Evolutionary conservation across 2,329 filamentous ascomycete genomes (phyloP).

Genomic region (Penicillium digitatum): DNA sequence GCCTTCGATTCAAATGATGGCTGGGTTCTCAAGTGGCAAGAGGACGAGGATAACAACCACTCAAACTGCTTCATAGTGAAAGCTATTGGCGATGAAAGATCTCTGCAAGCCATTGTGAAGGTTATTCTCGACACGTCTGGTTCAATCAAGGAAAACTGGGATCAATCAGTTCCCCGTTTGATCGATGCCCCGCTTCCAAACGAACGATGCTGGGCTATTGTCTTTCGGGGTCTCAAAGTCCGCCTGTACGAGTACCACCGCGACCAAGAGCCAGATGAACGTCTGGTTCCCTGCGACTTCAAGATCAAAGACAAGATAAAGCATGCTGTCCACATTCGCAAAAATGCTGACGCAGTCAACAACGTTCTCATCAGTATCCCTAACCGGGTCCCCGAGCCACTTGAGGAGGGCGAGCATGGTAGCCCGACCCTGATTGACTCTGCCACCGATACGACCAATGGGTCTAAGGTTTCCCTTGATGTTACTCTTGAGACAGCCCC

Average conservation of each 20-base stretch:
- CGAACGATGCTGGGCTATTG: slow-evolving; percentile 2
- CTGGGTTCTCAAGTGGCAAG: neutral
- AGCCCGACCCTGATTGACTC: neutral
- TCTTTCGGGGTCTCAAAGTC: slow-evolving; percentile 2
- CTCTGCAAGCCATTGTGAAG: slow-evolving; percentile 2
- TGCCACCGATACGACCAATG: neutral
- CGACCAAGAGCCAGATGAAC: neutral
- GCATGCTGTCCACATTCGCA: neutral
- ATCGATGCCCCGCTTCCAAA: neutral
- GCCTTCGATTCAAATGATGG: neutral
- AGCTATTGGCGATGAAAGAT: neutral
- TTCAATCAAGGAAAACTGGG: neutral
- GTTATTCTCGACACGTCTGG: neutral
- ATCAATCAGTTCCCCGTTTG: neutral
- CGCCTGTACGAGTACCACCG: slow-evolving; percentile 2
- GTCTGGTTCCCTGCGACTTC: slow-evolving; percentile 4
- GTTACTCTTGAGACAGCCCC: neutral
- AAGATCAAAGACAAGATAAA: neutral
- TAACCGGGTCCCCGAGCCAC: neutral
- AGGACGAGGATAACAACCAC: neutral
- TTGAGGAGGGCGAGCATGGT: neutral
- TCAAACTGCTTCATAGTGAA: neutral
- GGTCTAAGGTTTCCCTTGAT: neutral
- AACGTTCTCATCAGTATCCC: neutral
- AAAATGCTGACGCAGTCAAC: neutral